Evolutionary conservation across 169 alveolate species (phyloP).

Genomic region (Theileria equi): DNA sequence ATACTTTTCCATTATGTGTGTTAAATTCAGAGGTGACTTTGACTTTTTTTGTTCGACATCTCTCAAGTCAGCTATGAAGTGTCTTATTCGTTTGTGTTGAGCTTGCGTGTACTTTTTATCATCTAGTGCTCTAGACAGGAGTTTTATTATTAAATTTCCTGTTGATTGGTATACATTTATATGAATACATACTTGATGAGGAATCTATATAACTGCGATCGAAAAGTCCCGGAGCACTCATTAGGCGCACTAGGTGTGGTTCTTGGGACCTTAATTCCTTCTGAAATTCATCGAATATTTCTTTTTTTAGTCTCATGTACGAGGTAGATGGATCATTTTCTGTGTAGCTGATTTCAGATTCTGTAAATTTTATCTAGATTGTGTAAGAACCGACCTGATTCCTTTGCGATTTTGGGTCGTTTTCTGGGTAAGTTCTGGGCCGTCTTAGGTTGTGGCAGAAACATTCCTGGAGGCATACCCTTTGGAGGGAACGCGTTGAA

Average conservation of each 20-base stretch:
- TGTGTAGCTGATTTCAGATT: too few relatives aligned
- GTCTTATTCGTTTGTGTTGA: background rate
- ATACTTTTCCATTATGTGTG: background rate
- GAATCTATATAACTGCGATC: background rate
- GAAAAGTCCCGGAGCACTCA: background rate
- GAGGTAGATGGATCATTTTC: too few relatives aligned
- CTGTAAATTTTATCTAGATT: too few relatives aligned
- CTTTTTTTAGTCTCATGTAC: too few relatives aligned
- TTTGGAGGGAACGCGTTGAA: background rate
- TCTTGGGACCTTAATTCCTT: background rate
- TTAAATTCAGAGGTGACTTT: constrained; percentile 1
- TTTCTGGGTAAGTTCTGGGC: too few relatives aligned
- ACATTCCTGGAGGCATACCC: background rate
- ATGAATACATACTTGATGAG: background rate
- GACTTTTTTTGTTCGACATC: background rate
- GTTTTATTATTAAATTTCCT: background rate
- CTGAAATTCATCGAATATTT: background rate
- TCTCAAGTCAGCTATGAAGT: background rate
- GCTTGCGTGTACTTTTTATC: background rate
- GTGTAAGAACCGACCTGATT: too few relatives aligned
- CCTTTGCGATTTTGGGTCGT: too few relatives aligned
- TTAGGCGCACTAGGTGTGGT: background rate
- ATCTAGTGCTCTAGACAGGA: background rate
- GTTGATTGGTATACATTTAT: background rate
- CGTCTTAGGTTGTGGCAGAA: background rate